Conservation (phyloP, 768 basidiomycete species). For the Podaxis carcinomalis region DNA sequence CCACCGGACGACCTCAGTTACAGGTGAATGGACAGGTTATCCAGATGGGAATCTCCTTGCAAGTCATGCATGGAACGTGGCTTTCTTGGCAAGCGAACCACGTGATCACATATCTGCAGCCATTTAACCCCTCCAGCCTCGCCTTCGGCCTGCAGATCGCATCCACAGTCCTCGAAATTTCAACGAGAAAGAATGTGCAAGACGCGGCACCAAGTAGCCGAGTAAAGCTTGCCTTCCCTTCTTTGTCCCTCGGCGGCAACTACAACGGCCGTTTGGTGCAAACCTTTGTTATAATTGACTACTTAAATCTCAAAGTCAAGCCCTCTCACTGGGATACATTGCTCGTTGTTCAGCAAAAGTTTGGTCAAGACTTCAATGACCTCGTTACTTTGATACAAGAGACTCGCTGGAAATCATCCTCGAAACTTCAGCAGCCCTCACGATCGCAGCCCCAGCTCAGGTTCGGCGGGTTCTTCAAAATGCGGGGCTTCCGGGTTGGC, state of each 20-base stretch:
- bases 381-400: conserved; percentile 63
- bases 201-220: conserved; percentile 38
- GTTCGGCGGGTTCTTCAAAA: conserved; percentile 53
- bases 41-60: conserved; percentile 57
- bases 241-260: conserved; percentile 57
- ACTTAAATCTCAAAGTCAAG: conserved; percentile 69
- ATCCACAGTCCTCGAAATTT: conserved; percentile 59
- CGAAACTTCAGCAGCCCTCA: conserved; percentile 13
- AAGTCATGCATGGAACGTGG: conserved; percentile 89
- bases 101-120: conserved; percentile 42
- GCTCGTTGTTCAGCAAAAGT: conserved; percentile 81
- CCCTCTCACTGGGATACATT: conserved; percentile 83
- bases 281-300: conserved; percentile 58
- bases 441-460: conserved; percentile 14
- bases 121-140: conserved; percentile 26
- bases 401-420: conserved; percentile 35
- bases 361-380: conserved; percentile 86
- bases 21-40: conserved; percentile 51
- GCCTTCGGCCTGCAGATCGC: conserved; percentile 63
- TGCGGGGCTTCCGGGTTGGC: conserved; percentile 79
- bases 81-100: conserved; percentile 66
- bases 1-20: conserved; percentile 26
- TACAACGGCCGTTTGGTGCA: conserved; percentile 48
- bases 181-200: conserved; percentile 36
- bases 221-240: conserved; percentile 63